A percentile compares a stretch with the other conserved stretches of the same genome.
Conservation (phyloP, 257 asterid genomes). For the Mitragyna speciosa region DNA sequence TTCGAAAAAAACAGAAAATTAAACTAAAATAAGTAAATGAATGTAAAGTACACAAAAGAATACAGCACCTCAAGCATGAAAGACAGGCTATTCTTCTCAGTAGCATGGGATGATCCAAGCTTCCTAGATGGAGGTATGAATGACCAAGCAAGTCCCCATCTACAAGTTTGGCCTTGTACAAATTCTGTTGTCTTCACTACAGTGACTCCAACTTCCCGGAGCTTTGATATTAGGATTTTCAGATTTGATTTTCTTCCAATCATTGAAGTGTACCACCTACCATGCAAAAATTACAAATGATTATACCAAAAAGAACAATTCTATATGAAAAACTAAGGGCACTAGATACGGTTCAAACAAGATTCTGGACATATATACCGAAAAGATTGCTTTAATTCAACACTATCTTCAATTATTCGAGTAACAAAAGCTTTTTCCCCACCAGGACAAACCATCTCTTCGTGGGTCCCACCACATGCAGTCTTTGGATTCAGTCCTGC, state of each 20-base stretch:
- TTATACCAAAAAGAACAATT: neutral
- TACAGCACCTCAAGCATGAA: slow-evolving; percentile 72
- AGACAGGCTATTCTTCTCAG: slow-evolving; percentile 57
- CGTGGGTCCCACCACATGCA: slow-evolving; percentile 88
- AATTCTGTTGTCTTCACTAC: slow-evolving; percentile 90
- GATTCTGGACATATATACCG: slow-evolving; percentile 38
- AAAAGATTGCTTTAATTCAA: slow-evolving; percentile 56
- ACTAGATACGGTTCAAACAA: neutral
- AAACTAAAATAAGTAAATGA: neutral
- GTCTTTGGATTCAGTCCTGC: slow-evolving; percentile 94
- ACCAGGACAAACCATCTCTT: slow-evolving; percentile 93
- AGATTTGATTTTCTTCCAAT: slow-evolving; percentile 86
- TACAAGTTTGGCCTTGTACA: slow-evolving; percentile 90
- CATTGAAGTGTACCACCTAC: slow-evolving; percentile 97
- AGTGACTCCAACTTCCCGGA: slow-evolving; percentile 76
- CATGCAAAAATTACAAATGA: slow-evolving; percentile 3
- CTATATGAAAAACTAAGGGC: neutral
- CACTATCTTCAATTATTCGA: slow-evolving; percentile 80
- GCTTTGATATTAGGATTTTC: slow-evolving; percentile 63
- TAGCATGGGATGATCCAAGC: slow-evolving; percentile 34
- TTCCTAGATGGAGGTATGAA: slow-evolving; percentile 59
- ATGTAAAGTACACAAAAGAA: slow-evolving; percentile 2
- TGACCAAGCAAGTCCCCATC: slow-evolving; percentile 99
- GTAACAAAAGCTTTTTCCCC: slow-evolving; percentile 76
- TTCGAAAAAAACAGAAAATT: neutral